Base-by-base conservation (phyloP, 139 green algal genomes). In the Chlorokybus atmophyticus region DNA sequence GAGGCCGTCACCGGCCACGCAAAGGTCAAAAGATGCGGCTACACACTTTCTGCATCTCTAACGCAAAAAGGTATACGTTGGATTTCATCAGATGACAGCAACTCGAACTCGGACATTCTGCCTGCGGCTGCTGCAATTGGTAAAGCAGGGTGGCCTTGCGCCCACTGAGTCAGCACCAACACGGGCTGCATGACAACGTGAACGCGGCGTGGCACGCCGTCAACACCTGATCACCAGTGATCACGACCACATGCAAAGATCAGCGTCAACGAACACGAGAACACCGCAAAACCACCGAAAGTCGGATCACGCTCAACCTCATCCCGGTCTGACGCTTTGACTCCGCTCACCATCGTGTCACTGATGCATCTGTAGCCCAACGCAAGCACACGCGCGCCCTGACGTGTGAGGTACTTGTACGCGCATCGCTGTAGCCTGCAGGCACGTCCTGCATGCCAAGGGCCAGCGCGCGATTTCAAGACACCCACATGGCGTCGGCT, bases 361-460 rank as follows among this genome's bases (percentile, higher is more conserved):
- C 66, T 49, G 47, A 97, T 67, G 19, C 50, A 23, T 23, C 77
- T 82, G 51, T 74, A 79, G 1, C 85, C 90, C 38, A 97, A 71
- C 3, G 88, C 83, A 40, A 97, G 88, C 21, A 97, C 86, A n/a
- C 90, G 81, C 0, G 78, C 82, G 4, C 90, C 90, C 68, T 94
- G 71, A 1, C 84, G 59, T 0, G 90, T 93, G 60, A 83, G 89
- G 5, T 50, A 55, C 67, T 85, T 86, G 83, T 97, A 89, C 26
- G 71, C 64, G 8, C 28, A n/a, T n/a, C 39, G 35, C 85, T 74
- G 59, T 94, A 97, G 49, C 81, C 69, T 7, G 40, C 17, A 0
- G 89, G 89, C 4, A 84, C 68, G 10, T 32, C 27, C 5, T 19
- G 6, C 44, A 76, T 40, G n/a, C n/a, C n/a, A n/a, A n/a, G n/a